Conservation (phyloP, 2,329 filamentous ascomycete species). For the Aspergillus floridensis region DNA sequence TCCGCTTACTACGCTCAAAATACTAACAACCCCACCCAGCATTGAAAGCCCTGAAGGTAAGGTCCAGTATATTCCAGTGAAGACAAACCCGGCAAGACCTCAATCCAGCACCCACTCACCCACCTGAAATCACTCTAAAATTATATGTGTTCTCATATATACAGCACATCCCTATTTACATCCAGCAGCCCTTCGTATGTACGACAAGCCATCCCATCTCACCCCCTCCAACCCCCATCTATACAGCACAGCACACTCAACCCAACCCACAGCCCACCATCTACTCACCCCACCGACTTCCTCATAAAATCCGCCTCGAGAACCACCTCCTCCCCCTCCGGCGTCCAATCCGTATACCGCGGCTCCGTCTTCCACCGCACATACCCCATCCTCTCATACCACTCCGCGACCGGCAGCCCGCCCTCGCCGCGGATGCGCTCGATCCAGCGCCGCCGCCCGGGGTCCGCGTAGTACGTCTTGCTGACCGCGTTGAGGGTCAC, state of each 20-base stretch:
- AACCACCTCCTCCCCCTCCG: conserved; percentile 10
- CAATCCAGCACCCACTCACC: no score
- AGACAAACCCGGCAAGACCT: no score
- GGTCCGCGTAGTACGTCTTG: conserved; percentile 21
- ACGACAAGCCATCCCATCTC: no score
- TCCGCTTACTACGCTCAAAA: no score
- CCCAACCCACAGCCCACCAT: background rate
- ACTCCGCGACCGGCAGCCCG: conserved; percentile 19
- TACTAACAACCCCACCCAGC: no score
- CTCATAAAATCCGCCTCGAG: conserved; percentile 26
- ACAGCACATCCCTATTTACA: no score
- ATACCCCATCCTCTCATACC: conserved; percentile 29
- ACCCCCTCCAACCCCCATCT: no score
- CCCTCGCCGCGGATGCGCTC: conserved; percentile 9
- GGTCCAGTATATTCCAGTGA: no score
- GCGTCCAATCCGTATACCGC: conserved; percentile 12
- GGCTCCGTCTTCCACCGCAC: conserved; percentile 27
- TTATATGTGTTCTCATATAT: no score
- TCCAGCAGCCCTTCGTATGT: no score
- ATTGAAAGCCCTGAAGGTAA: no score
- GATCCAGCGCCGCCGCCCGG: conserved; percentile 11
- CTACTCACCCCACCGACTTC: conserved; percentile 11
- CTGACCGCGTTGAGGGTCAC: conserved; percentile 19
- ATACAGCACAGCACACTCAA: background rate
- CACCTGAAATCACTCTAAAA: no score